A percentile compares a stretch with the other conserved stretches of the same genome.
Evolutionary conservation across 2,329 filamentous ascomycete genomes (phyloP).

Genomic region (Penicillium psychrosexuale): DNA sequence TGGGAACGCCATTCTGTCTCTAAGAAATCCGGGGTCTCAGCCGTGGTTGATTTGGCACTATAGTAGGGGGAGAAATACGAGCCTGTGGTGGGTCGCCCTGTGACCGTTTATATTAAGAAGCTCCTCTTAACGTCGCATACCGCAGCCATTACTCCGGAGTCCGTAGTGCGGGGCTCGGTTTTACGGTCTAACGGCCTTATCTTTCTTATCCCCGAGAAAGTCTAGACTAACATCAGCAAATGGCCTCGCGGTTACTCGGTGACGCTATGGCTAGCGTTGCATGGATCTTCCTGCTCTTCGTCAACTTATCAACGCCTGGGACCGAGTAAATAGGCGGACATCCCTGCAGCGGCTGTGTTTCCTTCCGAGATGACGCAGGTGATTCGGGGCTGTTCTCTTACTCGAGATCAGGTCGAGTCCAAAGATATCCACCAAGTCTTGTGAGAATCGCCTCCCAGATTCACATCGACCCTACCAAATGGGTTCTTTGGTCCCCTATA

Average conservation of each 20-base stretch:
- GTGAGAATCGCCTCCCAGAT: background rate
- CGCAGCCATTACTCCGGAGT: background rate
- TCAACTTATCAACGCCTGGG: background rate
- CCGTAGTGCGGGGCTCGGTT: background rate
- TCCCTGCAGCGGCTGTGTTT: background rate
- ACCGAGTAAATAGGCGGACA: background rate
- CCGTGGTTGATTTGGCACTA: background rate
- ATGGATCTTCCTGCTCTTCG: background rate
- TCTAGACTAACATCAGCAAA: background rate
- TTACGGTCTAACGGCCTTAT: background rate
- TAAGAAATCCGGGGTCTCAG: background rate
- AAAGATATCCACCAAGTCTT: background rate
- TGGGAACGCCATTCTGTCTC: conserved; percentile 29
- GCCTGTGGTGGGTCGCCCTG: background rate
- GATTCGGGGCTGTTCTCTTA: background rate
- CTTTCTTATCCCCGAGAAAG: background rate
- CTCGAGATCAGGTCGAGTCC: background rate
- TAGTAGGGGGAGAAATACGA: background rate
- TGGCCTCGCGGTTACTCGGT: background rate
- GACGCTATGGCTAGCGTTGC: background rate
- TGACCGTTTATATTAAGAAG: background rate
- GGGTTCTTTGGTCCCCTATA: background rate
- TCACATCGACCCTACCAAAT: background rate
- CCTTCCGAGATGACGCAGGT: background rate
- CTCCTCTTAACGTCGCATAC: background rate